Percentiles rank a stretch among this genome's conserved stretches.
phyloP scores from a whole-genome alignment of 345 rosid genomes.

The Citrus sinensis region DNA sequence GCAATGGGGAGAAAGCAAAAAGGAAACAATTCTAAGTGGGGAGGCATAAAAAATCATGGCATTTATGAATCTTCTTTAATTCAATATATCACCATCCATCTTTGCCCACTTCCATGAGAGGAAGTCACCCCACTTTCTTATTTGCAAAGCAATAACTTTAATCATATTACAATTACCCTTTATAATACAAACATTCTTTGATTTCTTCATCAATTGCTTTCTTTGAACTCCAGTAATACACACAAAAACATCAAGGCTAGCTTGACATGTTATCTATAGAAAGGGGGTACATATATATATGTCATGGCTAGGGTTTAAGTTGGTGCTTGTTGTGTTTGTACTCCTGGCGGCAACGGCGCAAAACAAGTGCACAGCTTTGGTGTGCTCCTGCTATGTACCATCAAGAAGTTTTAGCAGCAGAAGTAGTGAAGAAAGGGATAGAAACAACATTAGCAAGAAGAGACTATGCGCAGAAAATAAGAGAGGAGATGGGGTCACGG shows the following conservation, averaged over 20 bases:
- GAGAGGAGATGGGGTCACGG: constrained; percentile 28
- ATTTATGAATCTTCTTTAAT: constrained; percentile 10
- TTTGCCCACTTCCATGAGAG: constrained; percentile 11
- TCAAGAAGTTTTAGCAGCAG: constrained; percentile 28
- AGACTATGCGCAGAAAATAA: constrained; percentile 20
- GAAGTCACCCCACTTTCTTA: constrained; percentile 18
- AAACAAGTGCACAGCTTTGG: constrained; percentile 60
- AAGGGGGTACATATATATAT: too few species aligned
- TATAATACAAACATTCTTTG: not conserved
- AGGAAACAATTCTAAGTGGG: constrained; percentile 25
- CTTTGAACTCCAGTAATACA: not conserved
- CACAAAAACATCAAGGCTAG: not conserved
- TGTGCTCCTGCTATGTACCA: constrained; percentile 70
- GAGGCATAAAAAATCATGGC: constrained; percentile 27
- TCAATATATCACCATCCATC: constrained; percentile 1
- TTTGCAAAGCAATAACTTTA: constrained; percentile 22
- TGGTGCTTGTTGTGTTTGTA: constrained; percentile 8
- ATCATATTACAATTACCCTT: not conserved
- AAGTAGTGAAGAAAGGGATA: constrained; percentile 18
- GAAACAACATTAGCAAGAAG: constrained; percentile 21
- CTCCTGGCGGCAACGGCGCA: constrained; percentile 72
- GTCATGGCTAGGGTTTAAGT: too few species aligned
- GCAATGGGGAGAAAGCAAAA: constrained; percentile 25
- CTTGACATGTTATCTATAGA: not conserved
- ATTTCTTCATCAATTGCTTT: constrained; percentile 11